Base-by-base conservation (phyloP, 2,329 filamentous ascomycete genomes). In the Diaporthe caulivora region DNA sequence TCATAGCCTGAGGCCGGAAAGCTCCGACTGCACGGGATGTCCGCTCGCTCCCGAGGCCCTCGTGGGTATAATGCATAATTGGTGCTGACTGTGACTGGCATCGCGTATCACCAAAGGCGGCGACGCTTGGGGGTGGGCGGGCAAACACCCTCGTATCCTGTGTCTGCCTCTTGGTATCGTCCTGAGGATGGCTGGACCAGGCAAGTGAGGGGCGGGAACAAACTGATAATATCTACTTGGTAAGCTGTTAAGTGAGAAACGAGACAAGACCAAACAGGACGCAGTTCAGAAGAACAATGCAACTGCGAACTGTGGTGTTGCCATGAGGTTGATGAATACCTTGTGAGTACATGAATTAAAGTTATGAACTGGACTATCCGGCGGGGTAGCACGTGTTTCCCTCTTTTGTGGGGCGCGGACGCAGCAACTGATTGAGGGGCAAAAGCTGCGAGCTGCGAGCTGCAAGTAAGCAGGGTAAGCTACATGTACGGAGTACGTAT, bases 351-450 rank as follows among this genome's bases (percentile, higher is more conserved):
- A 67, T 13, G 13, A 1, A 0, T 13, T 17, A 15, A 1, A 15
- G 24, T 8, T 13, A 1, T 26, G 9, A 7, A 0, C 6, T 40
- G n/a, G 1, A 1, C 2, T 8, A 24, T 11, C 1, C 2, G 37
- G 37, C 37, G 47, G 31, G 31, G 62, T 67, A 67, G 42, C 47
- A 2, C 44, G 7, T n/a, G 21, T 26, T 44, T 67, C 13, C 31
- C n/a, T 53, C 17, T 53, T 67, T 40, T 40, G 62, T 51, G 60
- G 60, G 44, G 60, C 42, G 6, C n/a, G 2, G 60, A 37, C 8
- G 60, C 60, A 49, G 49, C 42, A 49, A 51, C 44, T 65, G 60
- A 65, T 37, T 65, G 60, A 65, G 60, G 60, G 60, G 42, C 2
- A 31, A n/a, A n/a, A n/a, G n/a, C n/a, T n/a, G n/a, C n/a, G n/a